Conservation (phyloP, 768 basidiomycete genomes). For the Lentinula detonsa region DNA sequence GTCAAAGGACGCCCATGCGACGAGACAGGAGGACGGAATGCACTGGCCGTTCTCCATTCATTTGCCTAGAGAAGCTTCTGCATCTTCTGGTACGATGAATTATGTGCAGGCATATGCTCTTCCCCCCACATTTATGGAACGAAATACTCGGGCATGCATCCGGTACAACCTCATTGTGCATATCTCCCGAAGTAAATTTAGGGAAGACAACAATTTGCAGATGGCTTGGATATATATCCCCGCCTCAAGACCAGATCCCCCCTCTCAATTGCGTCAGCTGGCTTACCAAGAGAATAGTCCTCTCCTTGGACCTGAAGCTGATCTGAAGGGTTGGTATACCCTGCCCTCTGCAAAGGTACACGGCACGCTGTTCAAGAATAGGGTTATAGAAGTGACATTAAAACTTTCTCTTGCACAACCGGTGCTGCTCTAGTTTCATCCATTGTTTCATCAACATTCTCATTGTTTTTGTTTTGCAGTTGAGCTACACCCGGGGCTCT, state of each 20-base stretch:
- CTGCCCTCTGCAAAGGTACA: slow-evolving; percentile 17
- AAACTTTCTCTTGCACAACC: slow-evolving; percentile 35
- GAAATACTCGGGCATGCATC: slow-evolving; percentile 28
- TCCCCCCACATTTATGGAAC: slow-evolving; percentile 33
- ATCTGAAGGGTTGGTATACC: slow-evolving; percentile 36
- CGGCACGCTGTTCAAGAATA: slow-evolving; percentile 23
- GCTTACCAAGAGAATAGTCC: slow-evolving; percentile 27
- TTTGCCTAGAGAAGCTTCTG: neutral
- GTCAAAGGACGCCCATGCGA: neutral
- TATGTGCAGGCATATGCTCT: slow-evolving; percentile 10
- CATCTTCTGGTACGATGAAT: slow-evolving; percentile 4
- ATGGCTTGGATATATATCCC: slow-evolving; percentile 27
- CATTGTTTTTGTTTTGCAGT: slow-evolving; percentile 14
- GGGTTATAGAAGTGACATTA: slow-evolving; percentile 19
- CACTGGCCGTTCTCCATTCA: slow-evolving; percentile 4
- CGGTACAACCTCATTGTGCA: slow-evolving; percentile 28
- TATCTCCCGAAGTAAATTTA: slow-evolving; percentile 24
- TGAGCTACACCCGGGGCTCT: slow-evolving; percentile 35
- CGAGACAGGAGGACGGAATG: neutral
- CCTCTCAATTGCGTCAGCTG: slow-evolving; percentile 26
- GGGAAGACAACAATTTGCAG: slow-evolving; percentile 25
- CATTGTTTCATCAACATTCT: neutral
- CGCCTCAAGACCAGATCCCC: slow-evolving; percentile 22
- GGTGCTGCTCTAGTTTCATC: slow-evolving; percentile 13
- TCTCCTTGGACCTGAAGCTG: slow-evolving; percentile 28